Conservation (phyloP, 345 rosid genomes). For the Syzygium aromaticum region DNA sequence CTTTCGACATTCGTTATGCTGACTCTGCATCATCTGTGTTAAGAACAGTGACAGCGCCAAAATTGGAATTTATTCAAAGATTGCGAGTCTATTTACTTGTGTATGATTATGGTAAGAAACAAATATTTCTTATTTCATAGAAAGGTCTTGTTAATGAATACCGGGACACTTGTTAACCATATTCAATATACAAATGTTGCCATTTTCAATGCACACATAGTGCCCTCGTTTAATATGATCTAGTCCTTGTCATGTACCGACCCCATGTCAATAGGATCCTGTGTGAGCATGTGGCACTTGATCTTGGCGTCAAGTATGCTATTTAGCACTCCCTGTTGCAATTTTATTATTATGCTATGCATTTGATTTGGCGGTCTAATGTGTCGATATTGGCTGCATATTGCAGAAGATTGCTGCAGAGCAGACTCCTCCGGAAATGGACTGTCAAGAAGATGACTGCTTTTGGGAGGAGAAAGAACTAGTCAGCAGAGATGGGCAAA, state of each 20-base stretch:
- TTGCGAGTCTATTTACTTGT: background rate
- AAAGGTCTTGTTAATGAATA: background rate
- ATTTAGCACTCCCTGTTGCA: background rate
- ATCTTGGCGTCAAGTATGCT: background rate
- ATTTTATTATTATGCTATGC: background rate
- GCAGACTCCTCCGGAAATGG: background rate
- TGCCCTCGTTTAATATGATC: background rate
- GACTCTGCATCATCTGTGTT: background rate
- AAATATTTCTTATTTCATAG: background rate
- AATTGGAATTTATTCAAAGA: background rate
- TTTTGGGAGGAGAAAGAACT: conserved; percentile 24
- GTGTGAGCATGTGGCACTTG: background rate
- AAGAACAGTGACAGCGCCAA: background rate
- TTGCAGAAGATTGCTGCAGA: background rate
- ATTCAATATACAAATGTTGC: background rate
- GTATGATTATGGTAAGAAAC: background rate
- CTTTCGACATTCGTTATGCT: background rate
- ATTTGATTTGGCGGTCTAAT: background rate
- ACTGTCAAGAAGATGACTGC: background rate
- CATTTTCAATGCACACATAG: background rate
- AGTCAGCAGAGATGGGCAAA: conserved; percentile 26
- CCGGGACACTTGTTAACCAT: background rate
- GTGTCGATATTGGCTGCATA: background rate
- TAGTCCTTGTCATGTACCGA: background rate
- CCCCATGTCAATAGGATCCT: background rate